Evolutionary conservation across 176 grass and related monocot genomes (phyloP).

Genomic region (Lolium multiflorum): DNA sequence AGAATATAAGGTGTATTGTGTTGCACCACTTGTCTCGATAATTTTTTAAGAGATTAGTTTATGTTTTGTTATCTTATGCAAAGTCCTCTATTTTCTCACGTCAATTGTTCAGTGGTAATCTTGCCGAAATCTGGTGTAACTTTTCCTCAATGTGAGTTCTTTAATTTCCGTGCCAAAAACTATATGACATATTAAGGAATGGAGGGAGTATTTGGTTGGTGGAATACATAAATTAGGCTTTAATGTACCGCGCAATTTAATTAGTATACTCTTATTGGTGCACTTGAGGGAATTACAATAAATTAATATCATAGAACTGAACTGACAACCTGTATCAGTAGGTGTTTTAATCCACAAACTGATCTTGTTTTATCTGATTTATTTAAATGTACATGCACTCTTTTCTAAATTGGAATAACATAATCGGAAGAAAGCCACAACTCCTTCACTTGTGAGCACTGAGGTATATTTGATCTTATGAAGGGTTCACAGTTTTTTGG

Average conservation of each 20-base stretch:
- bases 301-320: background rate
- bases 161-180: too few species aligned
- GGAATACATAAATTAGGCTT: background rate
- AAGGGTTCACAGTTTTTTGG: background rate
- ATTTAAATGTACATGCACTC: background rate
- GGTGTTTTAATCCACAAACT: slow-evolving; percentile 1
- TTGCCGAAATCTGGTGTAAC: too few species aligned
- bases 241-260: background rate
- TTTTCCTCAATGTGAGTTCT: too few species aligned
- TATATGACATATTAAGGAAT: too few species aligned
- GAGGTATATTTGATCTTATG: background rate
- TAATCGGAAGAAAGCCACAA: background rate
- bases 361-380: background rate
- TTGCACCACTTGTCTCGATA: too few species aligned
- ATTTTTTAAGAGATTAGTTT: too few species aligned
- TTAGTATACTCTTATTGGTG: background rate
- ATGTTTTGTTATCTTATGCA: too few species aligned
- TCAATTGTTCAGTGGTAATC: too few species aligned
- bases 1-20: too few species aligned
- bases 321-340: background rate
- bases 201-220: too few species aligned
- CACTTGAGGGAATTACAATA: background rate
- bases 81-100: too few species aligned
- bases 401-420: background rate
- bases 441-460: background rate